A percentile compares a stretch with the other conserved stretches of the same genome.
Conservation (phyloP, 306 rosid genomes). For the Cicer chorassanicum region DNA sequence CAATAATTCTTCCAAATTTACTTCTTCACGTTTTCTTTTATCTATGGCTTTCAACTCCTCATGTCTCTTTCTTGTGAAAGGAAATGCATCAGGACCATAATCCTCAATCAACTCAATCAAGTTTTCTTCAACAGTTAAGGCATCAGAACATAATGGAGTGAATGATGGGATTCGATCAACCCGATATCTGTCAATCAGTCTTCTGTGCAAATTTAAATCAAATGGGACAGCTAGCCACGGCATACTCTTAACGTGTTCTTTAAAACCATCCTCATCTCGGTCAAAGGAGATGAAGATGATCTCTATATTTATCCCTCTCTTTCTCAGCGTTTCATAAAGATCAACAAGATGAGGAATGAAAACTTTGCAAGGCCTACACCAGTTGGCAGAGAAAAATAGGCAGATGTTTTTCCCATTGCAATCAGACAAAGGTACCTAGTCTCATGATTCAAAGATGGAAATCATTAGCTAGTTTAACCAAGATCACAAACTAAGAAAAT, state of each 20-base stretch:
- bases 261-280: conserved; percentile 63
- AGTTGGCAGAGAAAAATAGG: conserved; percentile 83
- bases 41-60: conserved; percentile 73
- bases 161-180: conserved; percentile 78
- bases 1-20: conserved; percentile 66
- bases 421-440: conserved; percentile 71
- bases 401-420: conserved; percentile 75
- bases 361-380: conserved; percentile 93
- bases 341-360: conserved; percentile 70
- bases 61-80: conserved; percentile 75
- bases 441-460: conserved; percentile 40
- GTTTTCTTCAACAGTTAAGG: conserved; percentile 57
- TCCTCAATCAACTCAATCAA: conserved; percentile 79
- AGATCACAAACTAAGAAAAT: conserved; percentile 40
- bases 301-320: conserved; percentile 61
- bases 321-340: conserved; percentile 61
- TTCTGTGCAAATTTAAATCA: conserved; percentile 59
- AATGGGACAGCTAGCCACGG: conserved; percentile 91
- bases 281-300: conserved; percentile 79
- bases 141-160: conserved; percentile 62
- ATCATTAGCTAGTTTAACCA: conserved; percentile 33
- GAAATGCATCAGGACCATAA: conserved; percentile 86
- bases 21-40: conserved; percentile 66
- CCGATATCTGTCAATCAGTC: conserved; percentile 56
- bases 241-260: conserved; percentile 70